Conservation (phyloP, 1,284 basidiomycete species). For the Ustilago sp. region DNA sequence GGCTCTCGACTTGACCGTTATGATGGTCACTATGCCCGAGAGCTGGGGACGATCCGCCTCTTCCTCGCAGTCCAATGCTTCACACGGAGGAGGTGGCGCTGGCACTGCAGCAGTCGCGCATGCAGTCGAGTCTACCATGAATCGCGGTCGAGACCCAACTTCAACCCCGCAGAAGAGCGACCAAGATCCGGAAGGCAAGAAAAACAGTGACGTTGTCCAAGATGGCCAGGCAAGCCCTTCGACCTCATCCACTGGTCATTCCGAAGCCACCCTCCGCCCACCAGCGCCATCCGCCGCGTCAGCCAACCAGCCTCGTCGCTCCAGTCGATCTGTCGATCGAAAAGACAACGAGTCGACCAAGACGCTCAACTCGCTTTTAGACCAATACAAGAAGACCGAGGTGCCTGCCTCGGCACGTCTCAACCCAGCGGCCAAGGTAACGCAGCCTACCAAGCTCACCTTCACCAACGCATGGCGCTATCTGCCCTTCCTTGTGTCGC, state of each 20-base stretch:
- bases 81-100: constrained; percentile 7
- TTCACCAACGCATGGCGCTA: constrained; percentile 65
- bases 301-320: constrained; percentile 34
- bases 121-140: constrained; percentile 47
- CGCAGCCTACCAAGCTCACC: constrained; percentile 53
- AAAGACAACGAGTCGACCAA: constrained; percentile 50
- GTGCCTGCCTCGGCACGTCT: constrained; percentile 62
- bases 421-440: constrained; percentile 53
- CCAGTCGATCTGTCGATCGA: constrained; percentile 29
- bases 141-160: constrained; percentile 41
- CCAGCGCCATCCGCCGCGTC: constrained; percentile 28
- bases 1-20: constrained; percentile 60
- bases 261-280: constrained; percentile 46
- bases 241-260: constrained; percentile 41
- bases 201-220: constrained; percentile 10
- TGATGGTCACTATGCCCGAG: constrained; percentile 57
- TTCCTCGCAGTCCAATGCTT: constrained; percentile 13
- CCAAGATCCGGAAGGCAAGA: constrained; percentile 13
- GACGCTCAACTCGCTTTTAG: constrained; percentile 61
- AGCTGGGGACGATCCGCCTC: constrained; percentile 27
- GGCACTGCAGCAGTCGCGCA: constrained; percentile 56
- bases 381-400: constrained; percentile 60
- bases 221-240: constrained; percentile 43
- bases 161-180: constrained; percentile 5
- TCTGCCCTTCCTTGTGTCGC: constrained; percentile 65